Evolutionary conservation across 2,329 filamentous ascomycete species (phyloP).

Genomic region (Cladosporium sp.): DNA sequence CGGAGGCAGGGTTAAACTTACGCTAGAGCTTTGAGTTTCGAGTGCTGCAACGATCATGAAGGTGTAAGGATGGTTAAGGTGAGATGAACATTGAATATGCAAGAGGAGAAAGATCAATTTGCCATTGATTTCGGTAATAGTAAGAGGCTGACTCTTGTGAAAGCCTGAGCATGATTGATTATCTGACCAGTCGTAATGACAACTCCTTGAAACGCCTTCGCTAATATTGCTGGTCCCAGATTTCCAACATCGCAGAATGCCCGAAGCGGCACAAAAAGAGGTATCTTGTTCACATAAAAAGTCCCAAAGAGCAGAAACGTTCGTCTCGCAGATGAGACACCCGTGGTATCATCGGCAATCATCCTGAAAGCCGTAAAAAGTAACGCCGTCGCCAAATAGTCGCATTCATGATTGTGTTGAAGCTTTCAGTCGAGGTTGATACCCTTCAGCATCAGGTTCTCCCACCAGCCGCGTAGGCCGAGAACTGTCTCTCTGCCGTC

Average conservation of each 20-base stretch:
- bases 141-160: background rate
- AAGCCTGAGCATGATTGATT: background rate
- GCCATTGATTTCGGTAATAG: background rate
- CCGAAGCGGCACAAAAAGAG: conserved; percentile 13
- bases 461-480: conserved; percentile 62
- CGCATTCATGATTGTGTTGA: conserved; percentile 8
- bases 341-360: conserved; percentile 18
- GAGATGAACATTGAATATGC: background rate
- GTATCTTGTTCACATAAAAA: conserved; percentile 19
- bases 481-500: conserved; percentile 63
- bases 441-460: conserved; percentile 53
- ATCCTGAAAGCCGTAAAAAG: conserved; percentile 10
- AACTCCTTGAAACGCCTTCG: conserved; percentile 8
- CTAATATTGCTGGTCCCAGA: conserved; percentile 1
- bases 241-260: conserved; percentile 3
- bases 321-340: background rate
- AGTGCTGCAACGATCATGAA: background rate
- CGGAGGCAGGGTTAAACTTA: background rate
- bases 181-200: background rate
- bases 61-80: background rate
- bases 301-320: background rate
- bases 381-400: conserved; percentile 18
- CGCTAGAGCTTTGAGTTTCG: background rate
- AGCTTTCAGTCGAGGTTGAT: conserved; percentile 30
- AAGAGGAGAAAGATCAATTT: background rate